Base-by-base conservation (phyloP, 1,284 basidiomycete species). In the Trichosporon asahii region DNA sequence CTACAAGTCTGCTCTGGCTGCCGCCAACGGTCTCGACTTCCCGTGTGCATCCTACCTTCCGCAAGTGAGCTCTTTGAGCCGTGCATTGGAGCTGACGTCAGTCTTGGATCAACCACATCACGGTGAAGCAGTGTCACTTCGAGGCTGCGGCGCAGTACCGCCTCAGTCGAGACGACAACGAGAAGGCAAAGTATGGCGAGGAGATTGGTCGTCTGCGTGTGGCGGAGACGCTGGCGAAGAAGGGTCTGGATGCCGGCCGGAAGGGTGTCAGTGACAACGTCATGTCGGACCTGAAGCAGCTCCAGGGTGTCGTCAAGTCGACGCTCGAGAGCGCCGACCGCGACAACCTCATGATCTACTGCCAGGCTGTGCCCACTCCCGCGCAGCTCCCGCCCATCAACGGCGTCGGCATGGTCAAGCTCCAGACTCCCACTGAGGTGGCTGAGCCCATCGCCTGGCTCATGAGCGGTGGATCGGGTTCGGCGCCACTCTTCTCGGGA, bases 321-420 rank as follows among this genome's bases (percentile, higher is more conserved):
- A 83, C 85, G 25, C 77, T 86, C 23, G 83, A 86, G 2, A 88
- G 93, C 15, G 93, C 95, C 0, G 89, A 91, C 72, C 88, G 93
- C 31, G 97, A 99, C 82, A 99, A 99, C 78, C 93, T 98, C 80
- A 85, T 98, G 5, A 97, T 99, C 66, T 99, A 99, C 83, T 92
- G 98, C 75, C 88, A 94, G 69, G 90, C 93, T 61, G 87, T 97
- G 0, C 95, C 94, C 0, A 85, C 93, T 0, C 78, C 88, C 1
- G 88, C 91, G 1, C 87, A 90, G 31, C 86, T 98, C 3, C 83
- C 90, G 0, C 80, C 87, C 0, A 90, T 98, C 63, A 83, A 86
- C 49, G 89, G 89, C 25, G 89, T 89, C 1, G 84, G 87, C 3
- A 89, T 98, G 83, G 93, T 90, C 35, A 88, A 90, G 73, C 81